These are phyloP conservation scores for Arthrobotrys musiformis DNA, from an alignment of 2,329 filamentous ascomycete genomes.

Conservation along the genomic window DNA sequence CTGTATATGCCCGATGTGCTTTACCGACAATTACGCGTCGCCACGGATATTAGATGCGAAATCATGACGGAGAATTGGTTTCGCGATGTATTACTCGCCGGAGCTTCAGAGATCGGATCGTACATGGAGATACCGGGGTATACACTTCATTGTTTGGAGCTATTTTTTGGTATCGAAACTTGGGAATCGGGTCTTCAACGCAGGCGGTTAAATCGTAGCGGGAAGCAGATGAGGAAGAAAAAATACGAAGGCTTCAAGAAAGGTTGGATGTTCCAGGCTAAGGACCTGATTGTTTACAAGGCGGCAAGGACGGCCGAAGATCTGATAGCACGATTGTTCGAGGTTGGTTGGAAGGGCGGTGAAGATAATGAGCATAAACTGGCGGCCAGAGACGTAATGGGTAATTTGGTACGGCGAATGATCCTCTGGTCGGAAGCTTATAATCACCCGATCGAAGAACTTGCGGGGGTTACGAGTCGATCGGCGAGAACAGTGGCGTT, in stretches of 20 bases:
- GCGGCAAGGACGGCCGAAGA: constrained; percentile 41
- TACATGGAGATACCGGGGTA: constrained; percentile 31
- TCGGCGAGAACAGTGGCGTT: constrained; percentile 43
- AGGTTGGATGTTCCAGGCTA: constrained; percentile 48
- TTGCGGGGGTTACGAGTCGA: constrained; percentile 39
- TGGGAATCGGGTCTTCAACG: constrained; percentile 39
- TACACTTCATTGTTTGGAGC: constrained; percentile 26
- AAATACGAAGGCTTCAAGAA: constrained; percentile 41
- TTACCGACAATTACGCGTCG: constrained; percentile 39
- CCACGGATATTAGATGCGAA: constrained; percentile 31
- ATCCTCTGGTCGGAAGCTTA: constrained; percentile 41
- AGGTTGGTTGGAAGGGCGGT: constrained; percentile 37
- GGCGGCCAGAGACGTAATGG: constrained; percentile 12
- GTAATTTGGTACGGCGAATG: constrained; percentile 30
- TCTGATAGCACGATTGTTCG: constrained; percentile 39
- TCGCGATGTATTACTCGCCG: constrained; percentile 40
- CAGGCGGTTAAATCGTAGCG: constrained; percentile 28
- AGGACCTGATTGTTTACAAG: constrained; percentile 26
- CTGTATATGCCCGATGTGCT: constrained; percentile 49
- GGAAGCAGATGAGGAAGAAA: constrained; percentile 33
- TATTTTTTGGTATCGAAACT: constrained; percentile 41
- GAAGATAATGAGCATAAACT: not conserved
- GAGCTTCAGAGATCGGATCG: constrained; percentile 25
- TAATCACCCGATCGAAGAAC: constrained; percentile 46
- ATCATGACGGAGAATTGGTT: constrained; percentile 47